These are phyloP conservation scores for Grosmannia serpens DNA, from an alignment of 2,329 filamentous ascomycete species.

Conservation along the genomic window DNA sequence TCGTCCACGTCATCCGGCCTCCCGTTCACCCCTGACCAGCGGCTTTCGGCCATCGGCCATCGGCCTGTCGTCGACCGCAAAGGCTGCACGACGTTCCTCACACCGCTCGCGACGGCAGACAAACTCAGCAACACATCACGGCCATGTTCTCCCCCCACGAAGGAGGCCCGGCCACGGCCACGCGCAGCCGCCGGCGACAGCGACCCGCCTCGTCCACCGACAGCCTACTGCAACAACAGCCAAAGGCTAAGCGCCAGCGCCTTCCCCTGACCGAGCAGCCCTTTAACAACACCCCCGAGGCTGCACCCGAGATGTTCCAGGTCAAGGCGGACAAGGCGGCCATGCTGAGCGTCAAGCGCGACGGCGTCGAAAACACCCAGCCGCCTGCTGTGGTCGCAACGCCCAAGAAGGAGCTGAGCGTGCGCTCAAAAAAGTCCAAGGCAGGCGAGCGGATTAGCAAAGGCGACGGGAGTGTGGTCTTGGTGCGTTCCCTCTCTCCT, in stretches of 20 bases:
- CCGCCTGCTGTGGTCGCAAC: slow-evolving; percentile 5
- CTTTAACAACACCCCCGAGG: slow-evolving; percentile 40
- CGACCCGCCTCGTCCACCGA: slow-evolving; percentile 47
- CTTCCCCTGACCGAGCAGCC: slow-evolving; percentile 46
- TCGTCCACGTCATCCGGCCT: not conserved
- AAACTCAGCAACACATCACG: not conserved
- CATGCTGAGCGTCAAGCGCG: slow-evolving; percentile 31
- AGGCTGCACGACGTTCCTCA: not conserved
- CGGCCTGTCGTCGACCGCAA: not conserved
- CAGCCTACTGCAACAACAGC: slow-evolving; percentile 37
- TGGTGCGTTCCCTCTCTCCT: slow-evolving; percentile 33
- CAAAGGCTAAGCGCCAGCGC: slow-evolving; percentile 53
- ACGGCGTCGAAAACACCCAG: slow-evolving; percentile 31
- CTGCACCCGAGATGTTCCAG: slow-evolving; percentile 41
- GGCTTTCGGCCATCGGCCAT: not conserved
- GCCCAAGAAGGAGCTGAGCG: slow-evolving; percentile 42
- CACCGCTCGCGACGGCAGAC: not conserved
- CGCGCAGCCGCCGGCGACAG: slow-evolving; percentile 50
- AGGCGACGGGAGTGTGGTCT: slow-evolving; percentile 53
- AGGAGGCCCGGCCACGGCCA: slow-evolving; percentile 42
- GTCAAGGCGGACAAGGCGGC: slow-evolving; percentile 42
- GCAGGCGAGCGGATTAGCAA: slow-evolving; percentile 51
- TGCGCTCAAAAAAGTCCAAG: slow-evolving; percentile 52
- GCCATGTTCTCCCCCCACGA: slow-evolving; percentile 47
- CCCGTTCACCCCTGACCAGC: not conserved